Base-by-base conservation (phyloP, 345 rosid genomes). In the Mangifera indica region DNA sequence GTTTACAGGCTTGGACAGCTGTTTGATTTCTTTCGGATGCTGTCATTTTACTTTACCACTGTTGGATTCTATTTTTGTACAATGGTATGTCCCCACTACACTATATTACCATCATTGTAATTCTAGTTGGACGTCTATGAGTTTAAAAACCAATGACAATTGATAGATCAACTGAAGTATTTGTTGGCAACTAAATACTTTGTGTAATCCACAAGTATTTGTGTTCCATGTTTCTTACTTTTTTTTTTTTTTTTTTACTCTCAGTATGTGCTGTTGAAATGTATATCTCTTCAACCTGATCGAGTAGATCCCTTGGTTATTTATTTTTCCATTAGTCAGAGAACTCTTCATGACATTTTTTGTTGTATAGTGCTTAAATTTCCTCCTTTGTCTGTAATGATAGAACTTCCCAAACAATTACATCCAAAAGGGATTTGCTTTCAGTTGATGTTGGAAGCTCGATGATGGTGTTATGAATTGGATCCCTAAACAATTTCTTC, bases 1-100 rank as follows among this genome's bases (percentile, higher is more conserved):
- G 85, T 92, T 49, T 95, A 92, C 89, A 88, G 99, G 84, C 95
- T 95, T 25, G 99, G 99, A 69, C 99, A 92, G 85, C 98, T 92
- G 63, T 92, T 92, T 79, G 99, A 95, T 82, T 95, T 95, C 84
- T 92, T 95, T 62, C 79, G 99, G 68, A 92, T 95, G 99, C 81
- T 95, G 97, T 92, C 99, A 44, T 95, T 87, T 77, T 95, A 84
- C 87, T 92, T 95, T 70, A 95, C 97, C 69, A 92, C 99, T 11
- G 99, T 95, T 78, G 99, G 98, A 69, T 92, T 65, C 86, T 95
- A 95, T 60, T 84, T 91, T 37, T 95, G 99, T 78, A 95, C 97
- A 54, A 92, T 92, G 98, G 98, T 95, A 88, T 67, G 87, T 76
- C 29, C 32, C 73, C 63, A 34, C 75, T 74, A 15, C 18, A 42